Evolutionary conservation across 2,329 filamentous ascomycete species (phyloP).

Genomic region (Pseudonectria foliicola): DNA sequence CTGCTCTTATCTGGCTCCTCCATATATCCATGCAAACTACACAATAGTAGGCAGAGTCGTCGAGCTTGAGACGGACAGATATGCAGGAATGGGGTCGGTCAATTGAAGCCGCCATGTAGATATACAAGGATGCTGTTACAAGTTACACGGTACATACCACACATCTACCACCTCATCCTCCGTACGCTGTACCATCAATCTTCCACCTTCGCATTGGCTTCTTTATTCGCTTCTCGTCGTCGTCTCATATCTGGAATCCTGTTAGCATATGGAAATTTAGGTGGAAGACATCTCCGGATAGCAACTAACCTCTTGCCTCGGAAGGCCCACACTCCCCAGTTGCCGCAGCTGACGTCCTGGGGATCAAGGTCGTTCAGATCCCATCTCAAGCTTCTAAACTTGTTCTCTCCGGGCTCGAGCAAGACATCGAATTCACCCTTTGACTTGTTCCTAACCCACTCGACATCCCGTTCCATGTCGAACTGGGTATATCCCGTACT

Average conservation of each 20-base stretch:
- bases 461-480: conserved; percentile 88
- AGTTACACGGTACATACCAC: conserved; percentile 11
- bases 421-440: conserved; percentile 88
- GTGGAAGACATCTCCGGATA: conserved; percentile 20
- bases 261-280: conserved; percentile 1
- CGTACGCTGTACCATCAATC: background rate
- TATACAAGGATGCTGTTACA: conserved; percentile 9
- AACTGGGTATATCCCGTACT: conserved; percentile 93
- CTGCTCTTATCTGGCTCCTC: too few species aligned
- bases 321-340: conserved; percentile 97
- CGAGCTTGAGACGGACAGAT: too few species aligned
- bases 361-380: conserved; percentile 94
- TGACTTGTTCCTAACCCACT: conserved; percentile 81
- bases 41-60: too few species aligned
- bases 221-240: conserved; percentile 41
- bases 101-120: background rate
- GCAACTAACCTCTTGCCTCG: conserved; percentile 75
- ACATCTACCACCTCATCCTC: background rate
- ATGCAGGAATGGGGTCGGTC: conserved; percentile 1
- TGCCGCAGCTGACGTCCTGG: conserved; percentile 88
- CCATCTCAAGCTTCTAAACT: conserved; percentile 90
- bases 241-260: conserved; percentile 50
- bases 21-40: too few species aligned
- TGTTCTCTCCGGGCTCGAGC: conserved; percentile 87
- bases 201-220: background rate